Percentiles rank a stretch among this genome's conserved stretches.
phyloP scores from a whole-genome alignment of 2,329 filamentous ascomycete species.

The Trichoderma gracile region DNA sequence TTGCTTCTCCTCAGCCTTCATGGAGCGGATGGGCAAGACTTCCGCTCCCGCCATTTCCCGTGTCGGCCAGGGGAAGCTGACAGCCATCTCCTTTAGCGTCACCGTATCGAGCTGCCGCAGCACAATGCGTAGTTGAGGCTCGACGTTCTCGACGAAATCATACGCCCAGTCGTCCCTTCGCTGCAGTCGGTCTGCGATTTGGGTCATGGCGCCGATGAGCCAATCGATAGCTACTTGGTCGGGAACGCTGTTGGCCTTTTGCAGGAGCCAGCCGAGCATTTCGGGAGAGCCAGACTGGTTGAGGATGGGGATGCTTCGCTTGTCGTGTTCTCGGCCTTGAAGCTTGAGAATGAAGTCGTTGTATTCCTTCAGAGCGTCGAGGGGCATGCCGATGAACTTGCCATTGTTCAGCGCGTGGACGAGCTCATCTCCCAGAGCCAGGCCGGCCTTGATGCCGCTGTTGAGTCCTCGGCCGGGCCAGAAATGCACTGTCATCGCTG shows the following conservation, averaged over 20 bases:
- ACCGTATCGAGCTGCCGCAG: slow-evolving; percentile 36
- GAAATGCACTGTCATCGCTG: slow-evolving; percentile 42
- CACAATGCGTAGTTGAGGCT: slow-evolving; percentile 38
- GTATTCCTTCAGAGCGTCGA: slow-evolving; percentile 38
- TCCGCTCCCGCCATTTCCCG: slow-evolving; percentile 41
- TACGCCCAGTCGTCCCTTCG: slow-evolving; percentile 37
- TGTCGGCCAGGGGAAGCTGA: slow-evolving; percentile 42
- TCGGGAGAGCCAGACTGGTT: slow-evolving; percentile 40
- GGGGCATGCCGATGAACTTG: slow-evolving; percentile 36
- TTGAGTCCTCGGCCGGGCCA: slow-evolving; percentile 42
- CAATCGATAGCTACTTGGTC: slow-evolving; percentile 40
- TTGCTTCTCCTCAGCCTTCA: slow-evolving; percentile 41
- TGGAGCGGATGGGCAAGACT: slow-evolving; percentile 40
- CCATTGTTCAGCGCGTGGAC: slow-evolving; percentile 37
- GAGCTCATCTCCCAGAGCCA: slow-evolving; percentile 41
- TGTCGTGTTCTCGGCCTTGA: slow-evolving; percentile 40
- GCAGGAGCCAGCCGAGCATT: slow-evolving; percentile 40
- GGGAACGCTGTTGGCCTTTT: slow-evolving; percentile 36
- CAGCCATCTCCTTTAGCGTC: slow-evolving; percentile 41
- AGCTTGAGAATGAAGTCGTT: slow-evolving; percentile 42
- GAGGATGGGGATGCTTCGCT: slow-evolving; percentile 41
- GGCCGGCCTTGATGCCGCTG: slow-evolving; percentile 41
- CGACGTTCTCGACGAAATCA: slow-evolving; percentile 35
- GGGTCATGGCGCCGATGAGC: slow-evolving; percentile 39
- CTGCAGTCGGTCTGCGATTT: slow-evolving; percentile 39